Base-by-base conservation (phyloP, 371 early-diverging fungal species). In the Mortierella sp. region DNA sequence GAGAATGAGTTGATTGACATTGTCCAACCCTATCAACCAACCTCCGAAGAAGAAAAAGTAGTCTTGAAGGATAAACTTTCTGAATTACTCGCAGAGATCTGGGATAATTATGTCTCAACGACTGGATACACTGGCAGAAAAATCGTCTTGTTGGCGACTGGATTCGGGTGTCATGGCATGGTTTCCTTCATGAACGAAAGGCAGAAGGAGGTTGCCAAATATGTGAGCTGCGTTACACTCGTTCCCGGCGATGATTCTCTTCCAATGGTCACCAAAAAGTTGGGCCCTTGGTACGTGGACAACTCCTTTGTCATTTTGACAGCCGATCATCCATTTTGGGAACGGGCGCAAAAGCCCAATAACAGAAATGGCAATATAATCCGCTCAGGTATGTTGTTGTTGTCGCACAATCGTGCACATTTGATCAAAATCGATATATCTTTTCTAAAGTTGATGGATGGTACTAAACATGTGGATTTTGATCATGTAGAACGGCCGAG, bases 121-220 rank as follows among this genome's bases (percentile, higher is more conserved):
- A 72, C 81, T 14, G 81, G 73, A 22, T 68, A 70, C 40, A 55
- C 66, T 26, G 70, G 70, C n/a, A 64, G 81, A 11, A 55, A 73
- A 30, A 75, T 81, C 37, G 45, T 81, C 5, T 39, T 81, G 60
- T 30, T 81, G 52, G 81, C 73, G 16, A 62, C 81, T 0, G 81
- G 81, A 54, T 76, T 81, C 45, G 81, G 81, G 5, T 81, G 81
- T 32, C 73, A 75, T 60, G 73, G 73, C 4, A n/a, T 81, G 63
- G 73, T 72, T 12, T 55, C 76, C 11, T 76, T 81, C 40, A 70
- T 81, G 75, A 81, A 81, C 39, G 76, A 81, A 61, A 60, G 76
- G 3, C 81, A 81, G 52, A 81, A 73, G 52, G 81, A 81, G 28
- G 68, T 81, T 14, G 45, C 62, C 10, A 57, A 63, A 26, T 72